These are phyloP conservation scores for Rhynchospora breviuscula DNA, from an alignment of 176 grass and related monocot species.

Conservation along the genomic window DNA sequence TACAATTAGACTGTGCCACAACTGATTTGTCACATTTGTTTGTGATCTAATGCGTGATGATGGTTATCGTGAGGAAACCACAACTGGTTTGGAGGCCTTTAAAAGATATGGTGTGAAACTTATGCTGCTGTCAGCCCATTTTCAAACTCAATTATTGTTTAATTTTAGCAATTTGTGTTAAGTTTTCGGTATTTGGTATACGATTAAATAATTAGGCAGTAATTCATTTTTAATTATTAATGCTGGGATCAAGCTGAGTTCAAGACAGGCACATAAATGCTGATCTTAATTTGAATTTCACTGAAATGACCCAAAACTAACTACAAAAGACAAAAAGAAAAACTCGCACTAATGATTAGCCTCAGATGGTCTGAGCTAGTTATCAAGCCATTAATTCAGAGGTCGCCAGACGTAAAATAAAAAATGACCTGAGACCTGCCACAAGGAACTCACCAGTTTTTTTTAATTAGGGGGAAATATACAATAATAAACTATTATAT, in stretches of 20 bases:
- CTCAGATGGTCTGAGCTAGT: background rate
- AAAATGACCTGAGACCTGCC: constrained; percentile 18
- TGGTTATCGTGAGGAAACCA: background rate
- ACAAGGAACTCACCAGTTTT: constrained; percentile 20
- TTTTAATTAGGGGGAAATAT: constrained; percentile 21
- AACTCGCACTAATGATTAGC: background rate
- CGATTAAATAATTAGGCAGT: background rate
- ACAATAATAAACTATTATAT: constrained; percentile 10
- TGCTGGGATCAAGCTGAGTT: background rate
- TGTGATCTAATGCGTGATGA: background rate
- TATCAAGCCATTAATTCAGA: background rate
- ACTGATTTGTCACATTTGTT: background rate
- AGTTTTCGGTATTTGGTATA: background rate
- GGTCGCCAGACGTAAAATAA: background rate
- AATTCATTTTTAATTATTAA: background rate
- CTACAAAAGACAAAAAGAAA: background rate
- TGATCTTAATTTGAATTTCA: background rate
- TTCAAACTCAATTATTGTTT: background rate
- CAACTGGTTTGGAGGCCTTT: background rate
- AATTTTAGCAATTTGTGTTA: background rate
- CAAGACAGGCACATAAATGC: background rate
- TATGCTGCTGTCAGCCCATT: background rate
- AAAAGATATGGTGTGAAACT: background rate
- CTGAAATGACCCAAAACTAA: background rate
- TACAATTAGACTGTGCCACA: background rate